phyloP scores from a whole-genome alignment of 345 rosid species.

The Pistacia atlantica region DNA sequence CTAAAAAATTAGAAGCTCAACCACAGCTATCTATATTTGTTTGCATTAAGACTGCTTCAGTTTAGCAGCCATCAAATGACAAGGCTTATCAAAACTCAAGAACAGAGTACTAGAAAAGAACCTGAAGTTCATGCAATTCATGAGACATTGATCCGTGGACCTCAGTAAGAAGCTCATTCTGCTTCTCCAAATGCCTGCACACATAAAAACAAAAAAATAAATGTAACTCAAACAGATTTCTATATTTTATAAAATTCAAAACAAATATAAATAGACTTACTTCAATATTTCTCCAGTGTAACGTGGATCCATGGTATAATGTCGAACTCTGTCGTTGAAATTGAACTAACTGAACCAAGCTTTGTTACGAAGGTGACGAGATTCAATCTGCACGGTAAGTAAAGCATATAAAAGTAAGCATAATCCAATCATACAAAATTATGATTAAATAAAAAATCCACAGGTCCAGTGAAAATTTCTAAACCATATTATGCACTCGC shows the following conservation, averaged over 20 bases:
- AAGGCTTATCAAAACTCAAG: background rate
- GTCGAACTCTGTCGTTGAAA: background rate
- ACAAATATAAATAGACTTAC: conserved; percentile 16
- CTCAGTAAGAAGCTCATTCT: conserved; percentile 51
- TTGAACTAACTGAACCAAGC: background rate
- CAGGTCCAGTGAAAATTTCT: background rate
- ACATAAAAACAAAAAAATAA: background rate
- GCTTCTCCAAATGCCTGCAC: conserved; percentile 62
- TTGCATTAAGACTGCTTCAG: too few relatives aligned
- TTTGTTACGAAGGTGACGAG: background rate
- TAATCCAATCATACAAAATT: background rate
- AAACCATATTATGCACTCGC: too few relatives aligned
- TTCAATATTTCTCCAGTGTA: conserved; percentile 32
- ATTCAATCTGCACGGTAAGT: conserved; percentile 4
- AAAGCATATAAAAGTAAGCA: conserved; percentile 14
- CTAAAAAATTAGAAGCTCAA: too few relatives aligned
- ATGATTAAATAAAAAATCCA: background rate
- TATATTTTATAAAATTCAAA: background rate
- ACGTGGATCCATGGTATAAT: conserved; percentile 40
- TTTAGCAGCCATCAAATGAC: too few relatives aligned
- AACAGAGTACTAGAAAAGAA: conserved; percentile 8
- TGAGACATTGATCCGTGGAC: conserved; percentile 40
- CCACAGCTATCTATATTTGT: too few relatives aligned
- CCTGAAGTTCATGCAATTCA: conserved; percentile 62
- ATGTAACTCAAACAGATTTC: background rate